Evolutionary conservation across 1,284 basidiomycete species (phyloP).

Genomic region (Thelephora terrestris): DNA sequence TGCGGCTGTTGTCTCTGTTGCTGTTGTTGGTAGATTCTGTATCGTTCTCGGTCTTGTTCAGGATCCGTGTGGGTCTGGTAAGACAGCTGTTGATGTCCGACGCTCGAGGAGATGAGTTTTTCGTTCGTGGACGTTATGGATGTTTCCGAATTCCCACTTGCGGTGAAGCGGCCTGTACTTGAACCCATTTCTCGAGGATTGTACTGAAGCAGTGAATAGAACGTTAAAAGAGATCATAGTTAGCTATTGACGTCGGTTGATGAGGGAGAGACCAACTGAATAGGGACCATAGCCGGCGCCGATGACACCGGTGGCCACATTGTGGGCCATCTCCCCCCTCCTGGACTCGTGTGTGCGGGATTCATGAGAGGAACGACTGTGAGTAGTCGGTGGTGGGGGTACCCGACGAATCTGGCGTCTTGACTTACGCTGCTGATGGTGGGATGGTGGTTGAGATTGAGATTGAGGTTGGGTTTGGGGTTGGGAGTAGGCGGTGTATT

Average conservation of each 20-base stretch:
- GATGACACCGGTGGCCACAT: slow-evolving; percentile 64
- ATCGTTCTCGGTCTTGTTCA: too few species aligned
- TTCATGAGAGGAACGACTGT: slow-evolving; percentile 11
- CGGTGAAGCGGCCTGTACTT: slow-evolving; percentile 35
- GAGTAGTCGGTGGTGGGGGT: slow-evolving; percentile 11
- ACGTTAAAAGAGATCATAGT: background rate
- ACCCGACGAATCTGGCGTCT: slow-evolving; percentile 4
- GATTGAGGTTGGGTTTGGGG: slow-evolving; percentile 16
- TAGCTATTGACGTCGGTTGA: background rate
- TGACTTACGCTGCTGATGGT: slow-evolving; percentile 17
- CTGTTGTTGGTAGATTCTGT: slow-evolving; percentile 7
- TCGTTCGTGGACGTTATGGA: slow-evolving; percentile 36
- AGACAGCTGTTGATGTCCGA: too few species aligned
- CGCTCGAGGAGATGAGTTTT: slow-evolving; percentile 17
- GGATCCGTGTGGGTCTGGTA: too few species aligned
- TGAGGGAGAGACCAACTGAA: slow-evolving; percentile 40
- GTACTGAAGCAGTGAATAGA: slow-evolving; percentile 32
- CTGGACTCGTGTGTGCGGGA: slow-evolving; percentile 18
- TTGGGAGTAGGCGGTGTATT: too few species aligned
- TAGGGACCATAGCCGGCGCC: slow-evolving; percentile 72
- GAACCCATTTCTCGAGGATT: slow-evolving; percentile 35
- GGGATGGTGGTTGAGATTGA: slow-evolving; percentile 19
- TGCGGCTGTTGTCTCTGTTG: too few species aligned
- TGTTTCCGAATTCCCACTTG: slow-evolving; percentile 57
- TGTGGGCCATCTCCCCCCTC: slow-evolving; percentile 51